phyloP scores from a whole-genome alignment of 2,329 filamentous ascomycete genomes.

The Mariannaea sp. region DNA sequence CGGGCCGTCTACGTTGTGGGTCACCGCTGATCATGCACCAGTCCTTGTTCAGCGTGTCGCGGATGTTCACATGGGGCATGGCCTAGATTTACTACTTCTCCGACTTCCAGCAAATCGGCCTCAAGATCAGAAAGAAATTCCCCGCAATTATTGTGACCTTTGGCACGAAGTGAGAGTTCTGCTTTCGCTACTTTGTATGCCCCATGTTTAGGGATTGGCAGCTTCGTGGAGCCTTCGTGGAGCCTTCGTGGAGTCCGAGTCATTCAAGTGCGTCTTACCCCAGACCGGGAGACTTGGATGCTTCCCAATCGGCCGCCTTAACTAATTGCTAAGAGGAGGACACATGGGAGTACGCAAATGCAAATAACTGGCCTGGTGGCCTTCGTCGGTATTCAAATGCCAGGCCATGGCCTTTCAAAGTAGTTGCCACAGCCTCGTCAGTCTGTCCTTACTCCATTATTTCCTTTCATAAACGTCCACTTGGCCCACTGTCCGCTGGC shows the following conservation, averaged over 20 bases:
- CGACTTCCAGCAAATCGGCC: neutral
- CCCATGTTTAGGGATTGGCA: neutral
- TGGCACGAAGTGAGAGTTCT: neutral
- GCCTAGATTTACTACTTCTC: neutral
- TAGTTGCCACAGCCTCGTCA: neutral
- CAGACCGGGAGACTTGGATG: neutral
- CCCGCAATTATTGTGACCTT: neutral
- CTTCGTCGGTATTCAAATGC: neutral
- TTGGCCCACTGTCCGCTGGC: neutral
- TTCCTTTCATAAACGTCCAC: neutral
- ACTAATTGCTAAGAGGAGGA: too few relatives aligned
- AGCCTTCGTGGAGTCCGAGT: neutral
- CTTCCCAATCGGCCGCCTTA: neutral
- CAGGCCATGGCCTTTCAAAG: neutral
- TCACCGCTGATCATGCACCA: neutral
- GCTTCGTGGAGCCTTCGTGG: neutral
- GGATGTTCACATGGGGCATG: neutral
- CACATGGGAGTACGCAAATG: too few relatives aligned
- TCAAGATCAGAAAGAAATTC: neutral
- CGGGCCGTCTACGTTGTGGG: neutral
- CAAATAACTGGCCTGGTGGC: too few relatives aligned
- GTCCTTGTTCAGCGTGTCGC: neutral
- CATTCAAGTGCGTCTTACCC: neutral
- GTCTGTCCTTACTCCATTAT: neutral
- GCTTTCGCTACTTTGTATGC: too few relatives aligned